Base-by-base conservation (phyloP, 306 rosid genomes). In the Citrullus amarus region DNA sequence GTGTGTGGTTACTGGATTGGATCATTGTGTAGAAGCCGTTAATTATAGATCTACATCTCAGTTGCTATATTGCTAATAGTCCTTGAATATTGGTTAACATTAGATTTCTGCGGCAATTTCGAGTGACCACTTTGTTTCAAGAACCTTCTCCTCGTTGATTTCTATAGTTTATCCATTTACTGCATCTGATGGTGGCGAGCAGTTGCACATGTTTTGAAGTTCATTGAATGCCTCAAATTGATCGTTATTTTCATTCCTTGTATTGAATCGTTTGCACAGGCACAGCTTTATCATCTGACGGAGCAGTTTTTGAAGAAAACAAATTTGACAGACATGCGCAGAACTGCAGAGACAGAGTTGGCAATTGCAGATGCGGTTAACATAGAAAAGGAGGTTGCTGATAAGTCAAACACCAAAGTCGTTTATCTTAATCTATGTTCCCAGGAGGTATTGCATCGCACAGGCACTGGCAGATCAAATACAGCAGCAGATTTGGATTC, bases 321-420 rank as follows among this genome's bases (percentile, higher is more conserved):
- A 80, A 90, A 91, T 86, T 86, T 91, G 77, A 77, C 85, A 0
- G 90, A 83, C 79, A 88, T 95, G 78, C 63, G 90, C 78, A 88
- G 97, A 90, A 86, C 91, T 80, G 99, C 93, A 39, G 87, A 87
- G 75, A 91, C 96, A 58, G 99, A 95, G 85, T 89, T 95, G 58
- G 98, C 99, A 9, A 90, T 96, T 83, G 98, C 97, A 46, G 99
- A 96, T 91, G 98, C 97, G 68, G 65, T 87, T 83, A 96, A 92
- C 86, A 91, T 96, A 75, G 97, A 96, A 85, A 96, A 87, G 81
- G 97, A 79, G 79, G 89, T 92, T 85, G 96, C 91, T 77, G 96
- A 92, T 84, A 86, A 87, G 83, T 92, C 99, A 81, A 92, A 79
- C 78, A 90, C 93, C 90, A 96, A 96, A 84, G 86, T 86, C 43